Evolutionary conservation across 169 alveolate genomes (phyloP).

Genomic region (Plasmodium vivax): DNA sequence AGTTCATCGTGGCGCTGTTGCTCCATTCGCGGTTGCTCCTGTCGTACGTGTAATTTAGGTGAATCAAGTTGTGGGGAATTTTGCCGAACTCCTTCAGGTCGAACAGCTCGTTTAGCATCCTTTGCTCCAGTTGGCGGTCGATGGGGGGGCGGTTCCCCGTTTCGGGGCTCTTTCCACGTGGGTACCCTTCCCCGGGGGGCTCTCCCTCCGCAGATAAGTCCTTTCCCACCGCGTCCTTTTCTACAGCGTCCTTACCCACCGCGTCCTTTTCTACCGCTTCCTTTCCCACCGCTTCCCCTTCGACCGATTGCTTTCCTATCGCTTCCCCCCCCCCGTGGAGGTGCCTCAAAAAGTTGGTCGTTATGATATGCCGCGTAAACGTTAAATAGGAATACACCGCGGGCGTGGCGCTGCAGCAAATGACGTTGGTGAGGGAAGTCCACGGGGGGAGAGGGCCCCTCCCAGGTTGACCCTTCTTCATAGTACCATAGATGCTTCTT

Average conservation of each 20-base stretch:
- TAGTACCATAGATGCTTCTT: constrained; percentile 25
- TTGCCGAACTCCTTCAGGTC: constrained; percentile 7
- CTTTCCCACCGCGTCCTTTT: background rate
- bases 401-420: constrained; percentile 60
- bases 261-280: background rate
- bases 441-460: background rate
- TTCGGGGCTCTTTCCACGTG: background rate
- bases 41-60: constrained; percentile 41
- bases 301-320: background rate
- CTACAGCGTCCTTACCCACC: too few species aligned
- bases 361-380: constrained; percentile 36
- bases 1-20: constrained; percentile 37
- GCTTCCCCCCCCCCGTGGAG: background rate
- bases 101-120: constrained; percentile 29
- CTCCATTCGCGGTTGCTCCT: constrained; percentile 11
- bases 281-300: background rate
- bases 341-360: constrained; percentile 16
- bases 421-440: constrained; percentile 30
- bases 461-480: background rate
- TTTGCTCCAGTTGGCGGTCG: constrained; percentile 10
- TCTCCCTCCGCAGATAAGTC: background rate
- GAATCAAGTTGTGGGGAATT: constrained; percentile 37
- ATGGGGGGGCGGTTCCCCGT: background rate
- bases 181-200: background rate
- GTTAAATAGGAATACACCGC: constrained; percentile 24